Conservation (phyloP, 2,329 filamentous ascomycete genomes). For the Myriosclerotinia scirpicola region DNA sequence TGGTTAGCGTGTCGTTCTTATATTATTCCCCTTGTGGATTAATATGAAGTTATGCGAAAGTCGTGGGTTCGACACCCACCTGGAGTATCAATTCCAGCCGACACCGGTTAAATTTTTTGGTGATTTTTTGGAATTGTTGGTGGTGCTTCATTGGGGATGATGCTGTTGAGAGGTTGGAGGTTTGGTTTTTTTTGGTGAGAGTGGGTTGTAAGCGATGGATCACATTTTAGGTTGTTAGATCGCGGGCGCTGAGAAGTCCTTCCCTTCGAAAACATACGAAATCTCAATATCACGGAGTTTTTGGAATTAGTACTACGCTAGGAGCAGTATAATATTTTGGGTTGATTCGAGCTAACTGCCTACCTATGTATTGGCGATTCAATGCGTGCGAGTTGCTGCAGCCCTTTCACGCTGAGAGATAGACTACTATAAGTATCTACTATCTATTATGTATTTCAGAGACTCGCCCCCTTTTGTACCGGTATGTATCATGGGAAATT, state of each 20-base stretch:
- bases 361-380: too few species aligned
- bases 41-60: constrained; percentile 41
- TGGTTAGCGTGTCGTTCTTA: constrained; percentile 42
- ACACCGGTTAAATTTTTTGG: background rate
- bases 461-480: background rate
- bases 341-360: too few species aligned
- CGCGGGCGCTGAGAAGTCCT: too few species aligned
- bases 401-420: too few species aligned
- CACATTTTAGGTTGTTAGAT: too few species aligned
- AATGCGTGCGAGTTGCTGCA: too few species aligned
- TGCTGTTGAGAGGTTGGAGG: background rate
- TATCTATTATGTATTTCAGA: background rate
- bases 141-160: too few species aligned
- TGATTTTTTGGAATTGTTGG: background rate
- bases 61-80: constrained; percentile 39
- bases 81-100: constrained; percentile 31
- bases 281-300: too few species aligned
- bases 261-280: too few species aligned
- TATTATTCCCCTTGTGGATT: constrained; percentile 35
- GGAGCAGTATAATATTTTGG: too few species aligned
- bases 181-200: background rate
- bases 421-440: too few species aligned
- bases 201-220: background rate
- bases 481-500: background rate
- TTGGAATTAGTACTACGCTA: too few species aligned